Evolutionary conservation across 495 filamentous ascomycete genomes (phyloP), one percentile per base, ranked within the genome.

Genomic region (Lepidopterella palustris): DNA sequence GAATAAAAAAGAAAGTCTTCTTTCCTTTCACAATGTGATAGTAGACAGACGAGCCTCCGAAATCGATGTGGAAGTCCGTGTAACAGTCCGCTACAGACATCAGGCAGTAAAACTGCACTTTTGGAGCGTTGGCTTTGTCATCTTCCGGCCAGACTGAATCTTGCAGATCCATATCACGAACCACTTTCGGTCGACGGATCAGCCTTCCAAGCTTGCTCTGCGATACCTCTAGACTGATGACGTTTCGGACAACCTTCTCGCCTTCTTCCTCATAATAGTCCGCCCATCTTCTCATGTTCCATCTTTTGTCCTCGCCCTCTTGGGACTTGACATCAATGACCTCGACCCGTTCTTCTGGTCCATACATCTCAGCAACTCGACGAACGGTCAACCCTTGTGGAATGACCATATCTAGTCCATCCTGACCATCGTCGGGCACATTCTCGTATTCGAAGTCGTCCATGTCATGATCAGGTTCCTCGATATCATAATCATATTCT

Each of bases 31-130:
- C 68, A 61, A 90, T 88, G 63, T 88, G 87, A 63, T 90, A 90
- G 66, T 84, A 90, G 8, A 90, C 87, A 0, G 85, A 88, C 6
- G 87, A 89, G 3, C 87, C 87, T 45, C 85, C 87, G 72, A 90
- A 90, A 67, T 90, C 87, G 63, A 90, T 87, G 69, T 90, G 87
- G 62, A 89, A 90, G 71, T 90, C 87, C 23, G 87, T 90, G 59
- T 86, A 90, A 60, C 85, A 88, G 68, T 90, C 84, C 20, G 85
- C 83, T 18, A 90, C 87, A 27, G 87, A 90, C 87, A 90, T 90
- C 35, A 90, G 71, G 67, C 82, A 86, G 72, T 87, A 87, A 62
- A 86, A 86, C 55, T 87, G 84, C 8, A 87, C 84, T 59, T 82
- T 83, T 3, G 83, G 83, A 27, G 74, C 80, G 57, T 83, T 81